These are phyloP conservation scores for Ilyonectria destructans DNA, from an alignment of 2,329 filamentous ascomycete species.

Conservation along the genomic window DNA sequence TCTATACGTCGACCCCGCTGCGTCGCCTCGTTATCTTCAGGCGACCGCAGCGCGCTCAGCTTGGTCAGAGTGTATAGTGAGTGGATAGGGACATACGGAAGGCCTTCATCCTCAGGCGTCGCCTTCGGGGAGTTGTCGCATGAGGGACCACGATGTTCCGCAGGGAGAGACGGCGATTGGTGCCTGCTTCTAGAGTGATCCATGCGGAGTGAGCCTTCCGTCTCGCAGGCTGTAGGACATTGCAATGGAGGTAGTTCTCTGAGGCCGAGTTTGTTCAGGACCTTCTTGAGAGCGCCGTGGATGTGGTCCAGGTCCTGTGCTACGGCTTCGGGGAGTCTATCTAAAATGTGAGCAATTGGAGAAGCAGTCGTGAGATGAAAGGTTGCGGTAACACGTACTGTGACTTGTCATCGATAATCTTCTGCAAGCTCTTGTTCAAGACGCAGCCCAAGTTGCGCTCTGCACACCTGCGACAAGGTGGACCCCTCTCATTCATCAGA, in stretches of 20 bases:
- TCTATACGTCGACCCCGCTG: no score
- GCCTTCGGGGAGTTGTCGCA: conserved; percentile 51
- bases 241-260: conserved; percentile 45
- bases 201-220: conserved; percentile 44
- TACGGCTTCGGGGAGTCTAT: conserved; percentile 39
- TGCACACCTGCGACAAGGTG: conserved; percentile 58
- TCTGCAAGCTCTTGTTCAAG: conserved; percentile 60
- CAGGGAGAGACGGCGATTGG: conserved; percentile 31
- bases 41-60: conserved; percentile 55
- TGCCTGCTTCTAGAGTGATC: conserved; percentile 29
- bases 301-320: conserved; percentile 48
- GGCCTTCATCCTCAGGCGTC: conserved; percentile 53
- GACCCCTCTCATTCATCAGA: conserved; percentile 59
- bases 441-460: conserved; percentile 58
- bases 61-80: conserved; percentile 59
- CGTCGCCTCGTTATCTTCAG: conserved; percentile 48
- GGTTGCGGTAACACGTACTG: conserved; percentile 55
- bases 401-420: conserved; percentile 59
- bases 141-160: conserved; percentile 42
- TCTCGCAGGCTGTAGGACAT: conserved; percentile 38
- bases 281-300: conserved; percentile 44
- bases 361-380: background rate
- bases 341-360: background rate
- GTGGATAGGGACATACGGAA: conserved; percentile 58
- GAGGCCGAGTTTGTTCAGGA: conserved; percentile 46